Percentiles rank a stretch among this genome's conserved stretches.
These are phyloP conservation scores for Amylocarpus encephaloides DNA, from an alignment of 2,329 filamentous ascomycete genomes.

Conservation along the genomic window DNA sequence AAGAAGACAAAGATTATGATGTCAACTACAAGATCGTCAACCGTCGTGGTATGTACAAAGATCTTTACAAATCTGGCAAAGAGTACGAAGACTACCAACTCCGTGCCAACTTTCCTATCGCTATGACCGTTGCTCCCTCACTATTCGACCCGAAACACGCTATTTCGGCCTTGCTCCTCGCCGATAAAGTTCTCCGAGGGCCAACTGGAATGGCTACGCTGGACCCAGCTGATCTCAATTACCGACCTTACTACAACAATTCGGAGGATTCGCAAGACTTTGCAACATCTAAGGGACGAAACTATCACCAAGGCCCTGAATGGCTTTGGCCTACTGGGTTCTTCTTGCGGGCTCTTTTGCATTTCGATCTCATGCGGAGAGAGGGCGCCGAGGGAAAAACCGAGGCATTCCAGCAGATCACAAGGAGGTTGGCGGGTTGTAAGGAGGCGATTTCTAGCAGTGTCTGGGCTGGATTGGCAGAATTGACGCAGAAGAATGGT, in stretches of 20 bases:
- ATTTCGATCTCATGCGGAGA: conserved; percentile 77
- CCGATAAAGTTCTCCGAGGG: conserved; percentile 73
- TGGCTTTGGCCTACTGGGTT: conserved; percentile 98
- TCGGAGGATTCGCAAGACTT: conserved; percentile 90
- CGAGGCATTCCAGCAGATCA: conserved; percentile 94
- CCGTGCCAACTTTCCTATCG: conserved; percentile 87
- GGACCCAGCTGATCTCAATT: conserved; percentile 87
- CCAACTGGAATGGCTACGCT: conserved; percentile 94
- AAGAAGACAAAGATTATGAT: conserved; percentile 71
- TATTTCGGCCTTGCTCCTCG: conserved; percentile 69
- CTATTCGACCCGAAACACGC: conserved; percentile 78
- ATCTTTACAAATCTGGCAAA: conserved; percentile 87
- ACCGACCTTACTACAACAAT: conserved; percentile 91
- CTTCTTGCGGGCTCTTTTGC: conserved; percentile 84
- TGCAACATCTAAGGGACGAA: conserved; percentile 84
- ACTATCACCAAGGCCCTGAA: conserved; percentile 97
- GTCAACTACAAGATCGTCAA: conserved; percentile 76
- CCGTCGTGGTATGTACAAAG: conserved; percentile 95
- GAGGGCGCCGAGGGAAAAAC: conserved; percentile 60
- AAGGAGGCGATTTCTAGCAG: conserved; percentile 76
- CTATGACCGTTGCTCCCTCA: conserved; percentile 87
- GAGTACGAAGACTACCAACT: conserved; percentile 98
- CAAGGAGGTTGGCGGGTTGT: conserved; percentile 71
- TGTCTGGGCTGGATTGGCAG: conserved; percentile 84
- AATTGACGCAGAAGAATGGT: conserved; percentile 87